Percentiles rank a stretch among this genome's conserved stretches.
Conservation (phyloP, 1,139 yeast species). For the Pichia sp. region DNA sequence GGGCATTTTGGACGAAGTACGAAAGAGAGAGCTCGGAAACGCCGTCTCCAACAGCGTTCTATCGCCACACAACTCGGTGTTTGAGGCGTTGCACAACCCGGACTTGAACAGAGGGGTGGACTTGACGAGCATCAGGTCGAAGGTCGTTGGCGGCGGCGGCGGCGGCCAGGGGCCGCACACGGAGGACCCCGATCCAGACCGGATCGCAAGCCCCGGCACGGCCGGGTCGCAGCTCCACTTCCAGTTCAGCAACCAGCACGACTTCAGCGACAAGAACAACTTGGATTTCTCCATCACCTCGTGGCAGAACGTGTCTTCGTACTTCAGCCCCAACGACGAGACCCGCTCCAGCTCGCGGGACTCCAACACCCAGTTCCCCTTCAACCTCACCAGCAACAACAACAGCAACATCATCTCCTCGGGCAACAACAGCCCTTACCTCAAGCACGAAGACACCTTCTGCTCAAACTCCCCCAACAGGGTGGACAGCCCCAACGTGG, state of each 20-base stretch:
- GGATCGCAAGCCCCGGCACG: neutral
- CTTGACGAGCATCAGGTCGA: conserved; percentile 5
- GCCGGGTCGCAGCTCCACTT: conserved; percentile 7
- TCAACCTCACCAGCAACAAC: conserved; percentile 11
- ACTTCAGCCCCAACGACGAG: conserved; percentile 2
- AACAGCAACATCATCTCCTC: conserved; percentile 16
- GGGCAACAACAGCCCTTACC: conserved; percentile 12
- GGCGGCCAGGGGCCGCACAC: too few relatives aligned
- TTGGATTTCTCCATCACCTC: conserved; percentile 28
- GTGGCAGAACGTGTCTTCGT: conserved; percentile 24
- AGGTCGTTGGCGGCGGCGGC: neutral
- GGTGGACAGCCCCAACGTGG: conserved; percentile 24
- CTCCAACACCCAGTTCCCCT: conserved; percentile 3
- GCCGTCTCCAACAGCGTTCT: conserved; percentile 15
- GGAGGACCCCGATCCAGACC: neutral
- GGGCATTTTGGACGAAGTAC: neutral
- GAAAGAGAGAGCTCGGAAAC: neutral
- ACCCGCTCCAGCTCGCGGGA: conserved; percentile 19
- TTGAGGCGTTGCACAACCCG: conserved; percentile 31
- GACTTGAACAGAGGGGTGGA: conserved; percentile 25
- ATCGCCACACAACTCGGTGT: conserved; percentile 31
- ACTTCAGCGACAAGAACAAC: neutral
- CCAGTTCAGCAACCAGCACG: conserved; percentile 1
- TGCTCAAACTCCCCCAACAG: conserved; percentile 7
- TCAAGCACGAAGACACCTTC: conserved; percentile 3